phyloP scores from a whole-genome alignment of 2,329 filamentous ascomycete genomes.

The Cercospora beticola region DNA sequence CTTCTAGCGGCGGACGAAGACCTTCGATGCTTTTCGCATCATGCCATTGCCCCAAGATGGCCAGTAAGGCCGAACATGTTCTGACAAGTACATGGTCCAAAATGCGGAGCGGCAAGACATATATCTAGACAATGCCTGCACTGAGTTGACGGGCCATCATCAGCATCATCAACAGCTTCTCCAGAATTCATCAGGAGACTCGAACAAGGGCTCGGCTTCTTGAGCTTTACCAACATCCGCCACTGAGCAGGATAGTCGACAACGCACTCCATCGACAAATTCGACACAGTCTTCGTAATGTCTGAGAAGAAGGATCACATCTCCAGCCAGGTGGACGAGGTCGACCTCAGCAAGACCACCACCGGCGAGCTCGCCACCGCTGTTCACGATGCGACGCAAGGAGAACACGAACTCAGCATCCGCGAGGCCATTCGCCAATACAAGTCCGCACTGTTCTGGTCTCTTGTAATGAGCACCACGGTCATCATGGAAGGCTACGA shows the following conservation, averaged over 20 bases:
- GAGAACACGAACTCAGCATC: conserved; percentile 5
- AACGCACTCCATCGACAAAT: not conserved
- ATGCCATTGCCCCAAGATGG: not conserved
- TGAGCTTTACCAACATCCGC: not conserved
- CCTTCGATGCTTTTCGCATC: not conserved
- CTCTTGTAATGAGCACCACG: not conserved
- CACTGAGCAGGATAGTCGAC: not conserved
- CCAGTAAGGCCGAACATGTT: not conserved
- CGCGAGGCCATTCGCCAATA: conserved; percentile 7
- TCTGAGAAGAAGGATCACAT: not conserved
- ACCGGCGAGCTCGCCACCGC: not conserved
- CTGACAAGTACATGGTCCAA: not conserved
- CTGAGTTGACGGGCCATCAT: not conserved
- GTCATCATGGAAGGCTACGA: conserved; percentile 61
- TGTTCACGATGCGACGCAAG: not conserved
- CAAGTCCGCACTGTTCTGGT: conserved; percentile 6
- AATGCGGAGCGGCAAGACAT: not conserved
- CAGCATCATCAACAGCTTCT: not conserved
- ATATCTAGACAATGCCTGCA: conserved; percentile 2
- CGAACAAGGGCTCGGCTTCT: not conserved
- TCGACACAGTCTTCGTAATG: not conserved
- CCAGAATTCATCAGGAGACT: not conserved
- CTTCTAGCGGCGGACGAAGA: not conserved
- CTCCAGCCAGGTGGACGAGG: not conserved
- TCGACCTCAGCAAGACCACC: not conserved